A percentile compares a stretch with the other conserved stretches of the same genome.
Evolutionary conservation across 495 filamentous ascomycete genomes (phyloP).

Genomic region (Cercophora scortea): DNA sequence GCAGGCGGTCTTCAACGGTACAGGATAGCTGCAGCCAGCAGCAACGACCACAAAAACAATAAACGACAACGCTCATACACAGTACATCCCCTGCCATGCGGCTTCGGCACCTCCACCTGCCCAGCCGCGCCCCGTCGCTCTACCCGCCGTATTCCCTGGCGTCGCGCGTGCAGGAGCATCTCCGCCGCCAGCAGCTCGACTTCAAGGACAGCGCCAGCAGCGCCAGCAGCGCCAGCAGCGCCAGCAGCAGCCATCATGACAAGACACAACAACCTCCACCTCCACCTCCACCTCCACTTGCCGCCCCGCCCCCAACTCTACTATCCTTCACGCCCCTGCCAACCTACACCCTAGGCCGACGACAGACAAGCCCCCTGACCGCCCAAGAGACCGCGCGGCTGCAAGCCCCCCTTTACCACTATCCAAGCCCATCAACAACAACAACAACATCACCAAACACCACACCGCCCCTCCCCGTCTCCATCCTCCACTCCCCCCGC

Average conservation of each 20-base stretch:
- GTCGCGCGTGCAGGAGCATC: conserved; percentile 32
- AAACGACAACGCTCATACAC: no score
- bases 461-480: conserved; percentile 1
- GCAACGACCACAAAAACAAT: no score
- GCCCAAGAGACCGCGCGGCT: conserved; percentile 30
- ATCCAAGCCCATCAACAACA: neutral
- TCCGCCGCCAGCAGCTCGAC: conserved; percentile 24
- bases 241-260: neutral
- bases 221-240: neutral
- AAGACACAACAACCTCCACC: conserved; percentile 1
- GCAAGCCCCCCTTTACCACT: conserved; percentile 27
- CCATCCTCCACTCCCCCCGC: conserved; percentile 59
- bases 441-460: neutral
- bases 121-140: conserved; percentile 24
- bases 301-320: conserved; percentile 56
- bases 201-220: conserved; percentile 16
- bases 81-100: no score
- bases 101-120: conserved; percentile 67
- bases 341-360: conserved; percentile 84
- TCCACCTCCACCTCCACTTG: neutral
- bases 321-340: conserved; percentile 79
- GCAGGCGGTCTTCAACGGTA: no score
- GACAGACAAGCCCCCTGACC: conserved; percentile 58
- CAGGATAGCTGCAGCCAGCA: no score
- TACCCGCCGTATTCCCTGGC: conserved; percentile 32